Evolutionary conservation across 257 asterid species (phyloP), one percentile per base, ranked within the genome.

Genomic region (Craterostigma plantagineum): DNA sequence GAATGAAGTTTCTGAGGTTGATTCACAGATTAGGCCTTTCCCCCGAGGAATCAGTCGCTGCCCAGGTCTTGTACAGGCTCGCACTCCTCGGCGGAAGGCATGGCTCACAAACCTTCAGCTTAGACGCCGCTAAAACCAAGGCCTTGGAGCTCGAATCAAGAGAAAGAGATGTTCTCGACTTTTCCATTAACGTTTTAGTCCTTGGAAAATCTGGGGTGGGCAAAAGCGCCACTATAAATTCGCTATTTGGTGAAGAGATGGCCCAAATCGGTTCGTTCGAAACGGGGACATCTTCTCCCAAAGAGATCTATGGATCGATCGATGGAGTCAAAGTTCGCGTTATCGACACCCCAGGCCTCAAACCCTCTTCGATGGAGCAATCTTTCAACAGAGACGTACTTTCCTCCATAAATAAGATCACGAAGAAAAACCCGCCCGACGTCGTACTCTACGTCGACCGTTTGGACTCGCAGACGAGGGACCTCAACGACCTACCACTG

Each of bases 151-250:
- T 87, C 5, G 97, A 87, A 67, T 51, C 68, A 14, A 78, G 52
- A 39, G 74, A 56, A 41, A 60, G 43, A 34, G 78, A 71, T 43
- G 66, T 59, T 59, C 42, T 86, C 68, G 76, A 81, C 53, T 79
- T 86, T 61, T 78, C 91, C 34, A 46, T 86, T 14, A 73, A 72
- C 72, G 71, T 87, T 38, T 66, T 78, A 61, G 93, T 68, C 64
- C 68, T 87, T 62, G 97, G 97, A 56, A 87, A 87, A 58, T 71
- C 79, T 40, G 97, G 97, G 23, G 92, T 78, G 63, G 97, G 95
- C 44, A 87, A 87, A 50, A 87, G 97, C 38, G 82, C 97, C 36
- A 87, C 92, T 33, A 64, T 87, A 58, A 87, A 87, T 56, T 78
- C 97, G 7, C 56, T 87, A 51, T 58, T 64, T 34, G 95, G 95